Evolutionary conservation across 2,329 filamentous ascomycete genomes (phyloP).

Genomic region (Aspergillus hortae): DNA sequence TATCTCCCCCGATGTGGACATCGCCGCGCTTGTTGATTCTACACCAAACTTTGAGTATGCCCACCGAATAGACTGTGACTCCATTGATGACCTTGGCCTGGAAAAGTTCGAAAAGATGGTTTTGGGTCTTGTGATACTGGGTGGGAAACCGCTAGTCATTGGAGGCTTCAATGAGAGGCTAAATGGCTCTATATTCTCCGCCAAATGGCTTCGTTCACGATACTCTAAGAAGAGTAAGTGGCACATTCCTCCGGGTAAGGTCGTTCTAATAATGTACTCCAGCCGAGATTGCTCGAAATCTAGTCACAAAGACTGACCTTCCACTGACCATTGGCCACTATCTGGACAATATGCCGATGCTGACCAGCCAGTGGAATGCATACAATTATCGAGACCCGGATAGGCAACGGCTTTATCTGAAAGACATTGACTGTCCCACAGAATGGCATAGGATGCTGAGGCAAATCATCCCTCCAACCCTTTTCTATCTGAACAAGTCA

Average conservation of each 20-base stretch:
- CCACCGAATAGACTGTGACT: conserved; percentile 71
- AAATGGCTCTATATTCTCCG: conserved; percentile 73
- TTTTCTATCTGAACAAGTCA: conserved; percentile 88
- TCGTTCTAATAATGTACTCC: not conserved
- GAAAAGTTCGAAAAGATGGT: conserved; percentile 84
- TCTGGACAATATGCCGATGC: conserved; percentile 76
- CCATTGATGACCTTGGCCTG: conserved; percentile 72
- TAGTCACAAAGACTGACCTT: conserved; percentile 68
- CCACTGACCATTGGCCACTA: conserved; percentile 89
- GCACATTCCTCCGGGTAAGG: conserved; percentile 12
- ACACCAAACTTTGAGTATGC: conserved; percentile 86
- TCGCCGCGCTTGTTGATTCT: conserved; percentile 69
- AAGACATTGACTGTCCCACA: conserved; percentile 91
- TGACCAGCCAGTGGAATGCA: conserved; percentile 76
- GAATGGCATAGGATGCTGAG: conserved; percentile 81
- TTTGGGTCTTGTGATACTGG: conserved; percentile 74
- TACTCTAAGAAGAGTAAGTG: conserved; percentile 72
- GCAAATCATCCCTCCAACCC: conserved; percentile 70
- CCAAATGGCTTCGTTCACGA: conserved; percentile 73
- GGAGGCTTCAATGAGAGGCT: conserved; percentile 79
- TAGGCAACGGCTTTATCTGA: conserved; percentile 85
- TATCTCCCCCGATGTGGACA: conserved; percentile 78
- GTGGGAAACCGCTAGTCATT: conserved; percentile 84
- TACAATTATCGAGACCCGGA: conserved; percentile 74
- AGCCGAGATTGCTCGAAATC: conserved; percentile 84